These are phyloP conservation scores for Maudiozyma turicensis DNA, from an alignment of 805 yeast species.

Conservation along the genomic window DNA sequence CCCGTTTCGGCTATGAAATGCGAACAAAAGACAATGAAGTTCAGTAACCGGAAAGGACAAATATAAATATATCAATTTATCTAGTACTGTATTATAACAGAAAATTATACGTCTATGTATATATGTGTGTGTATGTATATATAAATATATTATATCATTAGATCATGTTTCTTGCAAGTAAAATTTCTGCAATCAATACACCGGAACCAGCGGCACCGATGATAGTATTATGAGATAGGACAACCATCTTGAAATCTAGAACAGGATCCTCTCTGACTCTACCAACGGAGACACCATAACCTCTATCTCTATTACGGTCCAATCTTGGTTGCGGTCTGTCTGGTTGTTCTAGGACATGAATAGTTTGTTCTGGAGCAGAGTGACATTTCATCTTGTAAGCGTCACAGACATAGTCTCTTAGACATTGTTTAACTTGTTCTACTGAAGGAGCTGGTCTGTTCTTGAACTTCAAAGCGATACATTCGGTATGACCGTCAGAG, in stretches of 20 bases:
- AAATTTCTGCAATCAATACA: constrained; percentile 84
- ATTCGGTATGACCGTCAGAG: constrained; percentile 95
- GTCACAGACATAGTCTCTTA: constrained; percentile 72
- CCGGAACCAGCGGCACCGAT: constrained; percentile 99
- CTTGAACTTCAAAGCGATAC: constrained; percentile 78
- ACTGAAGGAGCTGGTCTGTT: constrained; percentile 77
- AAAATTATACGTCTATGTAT: not conserved
- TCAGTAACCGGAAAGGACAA: too few species aligned
- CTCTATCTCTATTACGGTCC: constrained; percentile 90
- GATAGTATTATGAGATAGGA: constrained; percentile 92
- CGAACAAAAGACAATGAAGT: too few species aligned
- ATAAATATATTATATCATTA: constrained; percentile 27
- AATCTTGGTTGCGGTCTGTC: constrained; percentile 97
- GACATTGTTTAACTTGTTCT: constrained; percentile 62
- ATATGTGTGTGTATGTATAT: not conserved
- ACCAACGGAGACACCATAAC: constrained; percentile 92
- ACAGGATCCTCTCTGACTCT: constrained; percentile 90
- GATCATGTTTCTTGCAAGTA: constrained; percentile 65
- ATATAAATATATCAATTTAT: too few species aligned
- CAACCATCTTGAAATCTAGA: constrained; percentile 91
- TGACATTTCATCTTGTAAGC: constrained; percentile 71
- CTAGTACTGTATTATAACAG: not conserved
- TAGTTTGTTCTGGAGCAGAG: constrained; percentile 88
- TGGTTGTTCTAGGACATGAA: constrained; percentile 81
- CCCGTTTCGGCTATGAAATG: too few species aligned